These are phyloP conservation scores for Penicillium waksmanii DNA, from an alignment of 495 filamentous ascomycete species.

Conservation along the genomic window DNA sequence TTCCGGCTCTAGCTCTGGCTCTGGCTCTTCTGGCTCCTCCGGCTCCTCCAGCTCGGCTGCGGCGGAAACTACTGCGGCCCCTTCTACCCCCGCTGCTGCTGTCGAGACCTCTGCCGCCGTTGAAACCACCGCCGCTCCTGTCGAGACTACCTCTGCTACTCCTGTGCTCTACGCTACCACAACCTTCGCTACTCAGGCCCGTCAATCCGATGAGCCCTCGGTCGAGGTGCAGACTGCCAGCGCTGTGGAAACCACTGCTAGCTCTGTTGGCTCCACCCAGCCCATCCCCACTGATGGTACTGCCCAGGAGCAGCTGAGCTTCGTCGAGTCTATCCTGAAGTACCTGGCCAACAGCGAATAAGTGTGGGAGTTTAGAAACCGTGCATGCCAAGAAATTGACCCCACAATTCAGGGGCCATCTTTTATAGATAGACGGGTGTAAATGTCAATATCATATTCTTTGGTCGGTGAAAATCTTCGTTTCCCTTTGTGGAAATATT, in stretches of 20 bases:
- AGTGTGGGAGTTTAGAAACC: background rate
- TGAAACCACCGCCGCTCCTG: conserved; percentile 7
- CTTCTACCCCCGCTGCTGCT: conserved; percentile 7
- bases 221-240: conserved; percentile 1
- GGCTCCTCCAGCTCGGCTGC: background rate
- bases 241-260: conserved; percentile 12
- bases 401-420: background rate
- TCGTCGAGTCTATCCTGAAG: conserved; percentile 28
- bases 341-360: conserved; percentile 24
- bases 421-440: background rate
- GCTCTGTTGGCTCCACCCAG: conserved; percentile 9
- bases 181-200: conserved; percentile 14
- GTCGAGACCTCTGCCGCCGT: conserved; percentile 9
- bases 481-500: background rate
- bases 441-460: background rate
- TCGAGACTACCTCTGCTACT: conserved; percentile 9
- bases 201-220: conserved; percentile 12
- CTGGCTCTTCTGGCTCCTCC: conserved; percentile 13
- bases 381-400: background rate
- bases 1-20: conserved; percentile 29
- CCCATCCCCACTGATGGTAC: conserved; percentile 32
- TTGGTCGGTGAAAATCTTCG: background rate
- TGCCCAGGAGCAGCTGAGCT: conserved; percentile 33
- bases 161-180: conserved; percentile 4
- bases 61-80: conserved; percentile 1